phyloP scores from a whole-genome alignment of 257 asterid genomes.

The Nicotiana obtusifolia region DNA sequence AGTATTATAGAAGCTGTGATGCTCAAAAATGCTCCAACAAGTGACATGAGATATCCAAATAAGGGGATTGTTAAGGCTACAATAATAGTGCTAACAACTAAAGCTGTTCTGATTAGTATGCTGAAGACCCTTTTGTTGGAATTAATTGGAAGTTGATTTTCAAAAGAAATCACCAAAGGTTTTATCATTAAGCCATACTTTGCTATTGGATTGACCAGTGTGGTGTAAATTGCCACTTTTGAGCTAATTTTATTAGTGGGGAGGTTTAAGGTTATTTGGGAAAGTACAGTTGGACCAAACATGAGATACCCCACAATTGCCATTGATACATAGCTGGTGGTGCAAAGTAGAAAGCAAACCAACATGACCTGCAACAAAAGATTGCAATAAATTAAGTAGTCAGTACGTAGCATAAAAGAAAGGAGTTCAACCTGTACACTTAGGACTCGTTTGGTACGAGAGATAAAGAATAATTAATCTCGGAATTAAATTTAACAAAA shows the following conservation, averaged over 20 bases:
- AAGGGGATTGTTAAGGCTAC: slow-evolving; percentile 69
- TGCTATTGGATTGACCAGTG: slow-evolving; percentile 72
- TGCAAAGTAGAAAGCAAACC: slow-evolving; percentile 57
- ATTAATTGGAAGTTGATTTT: slow-evolving; percentile 25
- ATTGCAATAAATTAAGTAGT: not conserved
- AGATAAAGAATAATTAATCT: too few species aligned
- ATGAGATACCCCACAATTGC: slow-evolving; percentile 71
- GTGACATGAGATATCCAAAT: slow-evolving; percentile 70
- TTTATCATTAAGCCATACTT: slow-evolving; percentile 75
- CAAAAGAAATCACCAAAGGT: slow-evolving; percentile 52
- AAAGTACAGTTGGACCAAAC: slow-evolving; percentile 56
- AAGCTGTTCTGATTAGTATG: slow-evolving; percentile 30
- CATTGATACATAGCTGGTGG: slow-evolving; percentile 63
- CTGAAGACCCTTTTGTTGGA: slow-evolving; percentile 22
- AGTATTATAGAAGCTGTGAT: slow-evolving; percentile 56
- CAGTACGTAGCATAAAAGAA: not conserved
- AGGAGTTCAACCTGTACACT: not conserved
- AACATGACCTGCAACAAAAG: slow-evolving; percentile 56
- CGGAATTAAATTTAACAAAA: too few species aligned
- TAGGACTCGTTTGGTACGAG: too few species aligned
- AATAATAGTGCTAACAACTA: slow-evolving; percentile 56
- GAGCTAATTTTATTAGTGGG: slow-evolving; percentile 52
- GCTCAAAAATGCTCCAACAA: slow-evolving; percentile 80
- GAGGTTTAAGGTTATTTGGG: slow-evolving; percentile 78
- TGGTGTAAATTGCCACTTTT: slow-evolving; percentile 70